Base-by-base conservation (phyloP, 2,329 filamentous ascomycete species). In the Colletotrichum chrysophilum region DNA sequence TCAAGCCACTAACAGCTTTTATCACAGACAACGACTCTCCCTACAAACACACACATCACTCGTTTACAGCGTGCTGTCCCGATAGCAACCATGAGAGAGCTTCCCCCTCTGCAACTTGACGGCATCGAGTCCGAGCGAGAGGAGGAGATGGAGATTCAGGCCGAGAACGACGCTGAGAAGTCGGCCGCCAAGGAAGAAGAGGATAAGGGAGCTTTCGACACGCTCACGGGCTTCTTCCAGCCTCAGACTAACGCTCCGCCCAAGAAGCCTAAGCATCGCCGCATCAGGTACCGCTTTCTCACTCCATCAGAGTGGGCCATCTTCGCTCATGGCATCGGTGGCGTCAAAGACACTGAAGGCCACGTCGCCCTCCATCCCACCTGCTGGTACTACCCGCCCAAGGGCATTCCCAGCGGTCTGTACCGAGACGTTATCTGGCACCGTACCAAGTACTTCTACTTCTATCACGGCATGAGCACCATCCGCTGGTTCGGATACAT, bases 401-500 rank as follows among this genome's bases (percentile, higher is more conserved):
- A 82, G 52, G 88, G 88, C 12, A 85, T 91, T 78, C 85, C 86
- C 7, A 83, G 82, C 14, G 89, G 89, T 1, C 82, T 91, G 5
- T 91, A 90, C 78, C 84, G 83, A 67, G 88, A 90, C 72, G 83
- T 89, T 14, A 83, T 90, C 26, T 79, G 78, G 48, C 82, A 87
- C 71, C 87, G 88, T 36, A 83, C 85, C 71, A 86, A 87, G 74
- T 88, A 85, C 77, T 85, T 84, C 48, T 86, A 86, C 78, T 81
- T 84, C 52, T 90, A 87, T 72, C 86, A 88, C 75, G 56, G 83
- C 2, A 79, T 88, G n/a, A 86, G 84, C 73, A 79, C 84, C 24
- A 66, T 86, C 43, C 85, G 86, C 56, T 90, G 87, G 88, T 61
- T 80, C 16, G 80, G 90, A 36, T 86, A 90, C 85, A 79, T 90